Percentiles rank a stretch among this genome's conserved stretches.
These are phyloP conservation scores for Leishmania gerbilli DNA, from an alignment of 208 protist species.

Conservation along the genomic window DNA sequence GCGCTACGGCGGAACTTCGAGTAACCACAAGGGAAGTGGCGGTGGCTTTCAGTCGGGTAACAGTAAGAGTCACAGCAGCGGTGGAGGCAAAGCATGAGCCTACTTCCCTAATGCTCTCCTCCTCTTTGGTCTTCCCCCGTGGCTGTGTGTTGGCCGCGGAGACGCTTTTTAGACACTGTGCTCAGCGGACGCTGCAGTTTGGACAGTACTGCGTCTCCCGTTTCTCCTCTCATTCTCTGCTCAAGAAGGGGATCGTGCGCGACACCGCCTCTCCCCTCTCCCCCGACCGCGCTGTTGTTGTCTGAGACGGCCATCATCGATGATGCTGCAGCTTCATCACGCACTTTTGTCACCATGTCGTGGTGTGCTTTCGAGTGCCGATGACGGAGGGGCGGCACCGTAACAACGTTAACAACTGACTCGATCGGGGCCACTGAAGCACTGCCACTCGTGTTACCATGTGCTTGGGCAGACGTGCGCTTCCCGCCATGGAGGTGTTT, in stretches of 20 bases:
- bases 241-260: background rate
- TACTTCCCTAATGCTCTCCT: background rate
- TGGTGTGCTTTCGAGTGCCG: background rate
- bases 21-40: slow-evolving; percentile 14
- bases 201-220: background rate
- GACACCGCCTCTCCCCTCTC: background rate
- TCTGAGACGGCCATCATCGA: too few species aligned
- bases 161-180: background rate
- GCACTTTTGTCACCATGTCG: background rate
- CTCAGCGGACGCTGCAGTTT: background rate
- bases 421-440: too few species aligned
- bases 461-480: background rate
- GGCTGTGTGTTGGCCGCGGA: background rate
- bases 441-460: background rate
- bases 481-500: slow-evolving; percentile 1
- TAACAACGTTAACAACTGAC: background rate
- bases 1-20: slow-evolving; percentile 12
- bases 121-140: background rate
- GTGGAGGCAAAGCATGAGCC: background rate
- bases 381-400: background rate
- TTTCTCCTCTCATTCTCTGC: background rate
- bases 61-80: background rate
- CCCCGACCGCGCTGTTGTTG: background rate
- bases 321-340: background rate
- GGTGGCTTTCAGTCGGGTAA: background rate